Evolutionary conservation across 345 rosid species (phyloP).

Genomic region (Lagerstroemia speciosa): DNA sequence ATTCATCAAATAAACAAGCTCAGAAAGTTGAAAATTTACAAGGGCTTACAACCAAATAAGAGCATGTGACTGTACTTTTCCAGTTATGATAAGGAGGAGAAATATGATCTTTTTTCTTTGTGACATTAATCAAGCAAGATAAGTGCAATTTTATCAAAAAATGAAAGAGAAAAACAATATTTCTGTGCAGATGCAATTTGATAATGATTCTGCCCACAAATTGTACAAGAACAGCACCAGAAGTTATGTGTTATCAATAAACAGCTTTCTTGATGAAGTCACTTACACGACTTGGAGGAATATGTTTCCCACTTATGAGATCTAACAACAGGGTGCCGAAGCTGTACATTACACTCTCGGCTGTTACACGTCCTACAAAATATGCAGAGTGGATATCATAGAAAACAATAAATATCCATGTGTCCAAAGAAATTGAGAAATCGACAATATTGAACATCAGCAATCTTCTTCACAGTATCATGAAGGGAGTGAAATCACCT

Average conservation of each 20-base stretch:
- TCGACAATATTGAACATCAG: neutral
- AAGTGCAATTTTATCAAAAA: too few species aligned
- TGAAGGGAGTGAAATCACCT: neutral
- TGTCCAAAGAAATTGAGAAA: neutral
- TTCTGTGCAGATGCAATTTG: neutral
- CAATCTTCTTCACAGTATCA: neutral
- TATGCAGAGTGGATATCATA: constrained; percentile 4
- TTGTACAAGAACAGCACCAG: neutral
- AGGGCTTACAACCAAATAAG: neutral
- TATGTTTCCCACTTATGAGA: constrained; percentile 92
- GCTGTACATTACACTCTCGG: constrained; percentile 89
- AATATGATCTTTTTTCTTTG: neutral
- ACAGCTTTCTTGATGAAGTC: constrained; percentile 1
- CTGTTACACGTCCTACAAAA: constrained; percentile 64
- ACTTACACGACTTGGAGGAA: constrained; percentile 94
- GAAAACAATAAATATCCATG: neutral
- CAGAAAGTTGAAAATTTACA: neutral
- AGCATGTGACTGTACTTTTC: neutral
- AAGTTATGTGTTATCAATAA: neutral
- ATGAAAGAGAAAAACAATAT: too few species aligned
- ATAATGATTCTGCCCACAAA: neutral
- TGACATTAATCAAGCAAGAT: neutral
- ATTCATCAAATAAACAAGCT: neutral
- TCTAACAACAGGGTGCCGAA: constrained; percentile 87
- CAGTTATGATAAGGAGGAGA: neutral